Conservation (phyloP, 2,329 filamentous ascomycete species). For the Sporothrix variecibatus region DNA sequence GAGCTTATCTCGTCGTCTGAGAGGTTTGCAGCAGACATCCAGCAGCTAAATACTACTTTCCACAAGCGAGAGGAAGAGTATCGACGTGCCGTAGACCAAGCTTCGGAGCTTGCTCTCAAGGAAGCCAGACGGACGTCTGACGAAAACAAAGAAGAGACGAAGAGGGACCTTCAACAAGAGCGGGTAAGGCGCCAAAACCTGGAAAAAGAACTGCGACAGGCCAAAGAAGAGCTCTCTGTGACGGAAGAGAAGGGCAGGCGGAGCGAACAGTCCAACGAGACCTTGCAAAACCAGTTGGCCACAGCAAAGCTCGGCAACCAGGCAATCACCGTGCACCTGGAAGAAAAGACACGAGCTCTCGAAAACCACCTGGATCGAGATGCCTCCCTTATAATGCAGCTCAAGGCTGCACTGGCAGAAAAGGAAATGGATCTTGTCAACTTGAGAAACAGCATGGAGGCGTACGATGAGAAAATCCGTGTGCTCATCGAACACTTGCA, state of each 20-base stretch:
- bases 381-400: not conserved
- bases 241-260: slow-evolving; percentile 26
- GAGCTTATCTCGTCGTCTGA: not conserved
- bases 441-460: slow-evolving; percentile 18
- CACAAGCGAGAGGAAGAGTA: slow-evolving; percentile 26
- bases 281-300: slow-evolving; percentile 22
- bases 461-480: slow-evolving; percentile 21
- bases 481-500: slow-evolving; percentile 23
- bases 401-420: slow-evolving; percentile 23
- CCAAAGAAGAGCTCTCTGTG: slow-evolving; percentile 21
- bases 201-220: slow-evolving; percentile 28
- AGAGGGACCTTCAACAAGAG: slow-evolving; percentile 28
- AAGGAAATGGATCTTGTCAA: slow-evolving; percentile 23
- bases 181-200: slow-evolving; percentile 25
- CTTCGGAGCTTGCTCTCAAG: slow-evolving; percentile 14
- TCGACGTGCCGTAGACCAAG: slow-evolving; percentile 20
- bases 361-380: slow-evolving; percentile 11
- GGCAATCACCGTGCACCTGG: not conserved
- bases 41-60: slow-evolving; percentile 17
- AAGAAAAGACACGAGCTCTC: slow-evolving; percentile 11
- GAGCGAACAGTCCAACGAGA: not conserved
- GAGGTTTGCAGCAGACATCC: slow-evolving; percentile 16
- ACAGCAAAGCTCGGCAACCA: slow-evolving; percentile 5
- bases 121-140: slow-evolving; percentile 24
- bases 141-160: slow-evolving; percentile 17